These are phyloP conservation scores for Pezicula carpinea DNA, from an alignment of 2,329 filamentous ascomycete species.

Conservation along the genomic window DNA sequence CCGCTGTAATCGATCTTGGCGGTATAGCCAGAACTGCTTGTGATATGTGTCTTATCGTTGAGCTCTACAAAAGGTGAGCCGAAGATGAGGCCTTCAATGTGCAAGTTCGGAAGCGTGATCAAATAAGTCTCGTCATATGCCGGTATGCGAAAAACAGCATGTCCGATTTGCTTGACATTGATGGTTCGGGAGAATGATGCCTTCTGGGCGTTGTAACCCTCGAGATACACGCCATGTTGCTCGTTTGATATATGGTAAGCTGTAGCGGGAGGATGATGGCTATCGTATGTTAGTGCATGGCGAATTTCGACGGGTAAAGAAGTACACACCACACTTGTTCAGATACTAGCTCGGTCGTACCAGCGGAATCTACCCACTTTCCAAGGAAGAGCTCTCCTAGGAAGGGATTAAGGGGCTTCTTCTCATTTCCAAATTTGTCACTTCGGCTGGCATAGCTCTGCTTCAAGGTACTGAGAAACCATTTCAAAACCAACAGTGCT, in stretches of 20 bases:
- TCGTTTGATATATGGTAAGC: slow-evolving; percentile 90
- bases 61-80: slow-evolving; percentile 87
- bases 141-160: slow-evolving; percentile 76
- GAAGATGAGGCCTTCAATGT: slow-evolving; percentile 89
- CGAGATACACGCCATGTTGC: slow-evolving; percentile 70
- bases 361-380: slow-evolving; percentile 78
- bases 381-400: slow-evolving; percentile 91
- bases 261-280: slow-evolving; percentile 90
- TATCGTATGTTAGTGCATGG: slow-evolving; percentile 23
- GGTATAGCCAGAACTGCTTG: slow-evolving; percentile 80
- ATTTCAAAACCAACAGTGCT: slow-evolving; percentile 84
- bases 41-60: slow-evolving; percentile 79
- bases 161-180: slow-evolving; percentile 90
- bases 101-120: slow-evolving; percentile 84
- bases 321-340: slow-evolving; percentile 75
- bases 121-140: slow-evolving; percentile 59
- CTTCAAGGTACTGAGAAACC: slow-evolving; percentile 91
- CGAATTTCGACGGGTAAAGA: background rate
- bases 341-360: slow-evolving; percentile 80
- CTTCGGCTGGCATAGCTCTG: slow-evolving; percentile 74
- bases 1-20: slow-evolving; percentile 90
- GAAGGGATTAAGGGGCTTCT: slow-evolving; percentile 97
- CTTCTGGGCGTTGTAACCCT: slow-evolving; percentile 95
- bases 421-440: slow-evolving; percentile 82
- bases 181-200: slow-evolving; percentile 92